These are phyloP conservation scores for Malus domestica DNA, from an alignment of 306 rosid species.

Conservation along the genomic window ASM211411v1 NC_041803.1:18377501-18378000, in stretches of 20 bases:
- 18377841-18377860: background rate
- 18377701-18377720: background rate
- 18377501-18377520: conserved; percentile 72
- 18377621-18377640: background rate
- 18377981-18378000: conserved; percentile 23
- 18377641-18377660: background rate
- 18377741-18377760: background rate
- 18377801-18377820: background rate
- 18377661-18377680: background rate
- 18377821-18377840: background rate
- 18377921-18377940: conserved; percentile 76
- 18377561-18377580: conserved; percentile 63
- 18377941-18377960: conserved; percentile 65
- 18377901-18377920: conserved; percentile 90
- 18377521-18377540: conserved; percentile 84
- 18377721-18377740: background rate
- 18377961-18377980: conserved; percentile 90
- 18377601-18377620: conserved; percentile 5
- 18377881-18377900: conserved; percentile 90
- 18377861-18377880: background rate
- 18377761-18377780: background rate
- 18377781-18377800: background rate
- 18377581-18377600: conserved; percentile 79
- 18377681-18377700: background rate
- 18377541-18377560: conserved; percentile 62